Conservation (phyloP, 78 protist genomes). For the Paratrimastix pyriformis region DNA sequence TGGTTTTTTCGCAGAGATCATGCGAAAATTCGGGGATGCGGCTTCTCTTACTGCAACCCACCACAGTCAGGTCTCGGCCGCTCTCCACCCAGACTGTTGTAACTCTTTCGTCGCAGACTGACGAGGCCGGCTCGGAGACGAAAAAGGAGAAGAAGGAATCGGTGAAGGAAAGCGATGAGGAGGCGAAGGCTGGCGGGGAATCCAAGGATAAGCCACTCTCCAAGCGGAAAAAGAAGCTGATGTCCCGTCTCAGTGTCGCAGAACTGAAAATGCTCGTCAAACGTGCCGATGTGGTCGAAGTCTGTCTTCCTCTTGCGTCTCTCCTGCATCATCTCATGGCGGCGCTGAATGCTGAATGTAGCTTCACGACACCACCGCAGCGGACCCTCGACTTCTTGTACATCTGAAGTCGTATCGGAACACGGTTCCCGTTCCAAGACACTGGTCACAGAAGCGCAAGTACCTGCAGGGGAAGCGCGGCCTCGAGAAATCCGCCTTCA, state of each 20-base stretch:
- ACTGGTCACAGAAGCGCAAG: slow-evolving; percentile 90
- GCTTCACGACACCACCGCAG: slow-evolving; percentile 74
- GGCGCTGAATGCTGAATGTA: neutral
- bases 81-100: too few species aligned
- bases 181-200: neutral
- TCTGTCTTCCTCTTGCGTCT: neutral
- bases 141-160: neutral
- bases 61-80: too few species aligned
- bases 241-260: slow-evolving; percentile 58
- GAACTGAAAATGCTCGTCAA: slow-evolving; percentile 72
- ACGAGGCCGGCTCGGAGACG: too few species aligned
- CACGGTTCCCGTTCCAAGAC: slow-evolving; percentile 90
- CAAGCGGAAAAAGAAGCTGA: slow-evolving; percentile 44
- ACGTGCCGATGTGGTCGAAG: slow-evolving; percentile 44
- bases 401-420: slow-evolving; percentile 66
- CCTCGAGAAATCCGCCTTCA: slow-evolving; percentile 71
- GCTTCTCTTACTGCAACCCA: too few species aligned
- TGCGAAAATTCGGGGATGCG: too few species aligned
- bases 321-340: neutral
- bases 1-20: too few species aligned
- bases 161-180: neutral
- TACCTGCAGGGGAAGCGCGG: slow-evolving; percentile 90
- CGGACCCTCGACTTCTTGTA: slow-evolving; percentile 82
- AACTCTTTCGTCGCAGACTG: too few species aligned
- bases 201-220: slow-evolving; percentile 20